Evolutionary conservation across 805 yeast species (phyloP).

Genomic region (Starmerella ratchasimensis): DNA sequence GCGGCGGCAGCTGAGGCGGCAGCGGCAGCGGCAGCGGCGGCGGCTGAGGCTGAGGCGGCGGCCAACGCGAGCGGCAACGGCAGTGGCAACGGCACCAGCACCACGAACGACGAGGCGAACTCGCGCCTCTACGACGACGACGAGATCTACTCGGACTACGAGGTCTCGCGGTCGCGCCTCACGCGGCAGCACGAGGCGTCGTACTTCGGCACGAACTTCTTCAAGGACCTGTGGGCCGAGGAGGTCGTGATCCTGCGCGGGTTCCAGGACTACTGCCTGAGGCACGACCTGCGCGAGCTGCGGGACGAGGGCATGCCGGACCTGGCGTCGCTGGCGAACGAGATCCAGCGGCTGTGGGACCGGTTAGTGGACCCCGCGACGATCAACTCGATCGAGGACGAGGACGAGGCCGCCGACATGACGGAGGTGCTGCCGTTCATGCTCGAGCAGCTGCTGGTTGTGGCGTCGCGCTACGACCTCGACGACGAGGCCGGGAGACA

Average conservation of each 20-base stretch:
- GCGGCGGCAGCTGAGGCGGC: too few species aligned
- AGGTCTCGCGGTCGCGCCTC: too few species aligned
- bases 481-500: constrained; percentile 86
- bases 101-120: too few species aligned
- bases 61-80: too few species aligned
- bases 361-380: constrained; percentile 23
- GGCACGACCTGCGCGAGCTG: constrained; percentile 37
- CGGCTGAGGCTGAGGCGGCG: too few species aligned
- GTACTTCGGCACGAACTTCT: constrained; percentile 28
- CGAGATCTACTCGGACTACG: too few species aligned
- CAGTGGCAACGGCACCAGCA: too few species aligned
- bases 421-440: constrained; percentile 47
- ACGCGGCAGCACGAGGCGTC: too few species aligned
- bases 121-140: too few species aligned
- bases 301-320: constrained; percentile 69
- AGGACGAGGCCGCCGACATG: constrained; percentile 27
- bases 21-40: too few species aligned
- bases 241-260: constrained; percentile 57
- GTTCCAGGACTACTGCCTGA: constrained; percentile 47
- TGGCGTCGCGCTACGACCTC: constrained; percentile 63
- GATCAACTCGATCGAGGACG: constrained; percentile 41
- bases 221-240: constrained; percentile 62
- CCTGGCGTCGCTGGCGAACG: constrained; percentile 51
- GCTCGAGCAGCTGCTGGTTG: constrained; percentile 53
- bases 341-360: constrained; percentile 43